phyloP scores from a whole-genome alignment of 495 filamentous ascomycete genomes.

The Lasiosphaeria miniovina region DNA sequence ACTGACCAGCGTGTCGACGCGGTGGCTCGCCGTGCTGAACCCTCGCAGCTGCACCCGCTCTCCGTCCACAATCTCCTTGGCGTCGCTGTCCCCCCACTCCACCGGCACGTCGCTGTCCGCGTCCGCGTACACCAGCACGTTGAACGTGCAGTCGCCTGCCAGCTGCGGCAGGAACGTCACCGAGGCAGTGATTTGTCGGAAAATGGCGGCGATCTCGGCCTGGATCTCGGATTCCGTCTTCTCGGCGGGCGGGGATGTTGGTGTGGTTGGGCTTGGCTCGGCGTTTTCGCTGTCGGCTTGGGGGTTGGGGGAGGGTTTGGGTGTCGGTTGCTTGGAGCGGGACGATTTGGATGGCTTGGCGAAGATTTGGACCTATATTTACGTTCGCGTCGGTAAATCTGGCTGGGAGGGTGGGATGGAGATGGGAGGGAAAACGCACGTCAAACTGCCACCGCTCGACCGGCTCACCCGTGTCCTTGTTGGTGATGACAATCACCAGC shows the following conservation, averaged over 20 bases:
- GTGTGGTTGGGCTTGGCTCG: conserved; percentile 41
- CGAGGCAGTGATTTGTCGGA: conserved; percentile 95
- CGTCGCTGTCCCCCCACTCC: conserved; percentile 98
- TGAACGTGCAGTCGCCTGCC: conserved; percentile 93
- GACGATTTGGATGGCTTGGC: conserved; percentile 48
- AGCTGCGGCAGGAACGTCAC: conserved; percentile 96
- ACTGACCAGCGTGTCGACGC: conserved; percentile 91
- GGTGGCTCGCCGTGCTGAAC: conserved; percentile 90
- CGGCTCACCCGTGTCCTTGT: conserved; percentile 93
- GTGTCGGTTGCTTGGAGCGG: conserved; percentile 38
- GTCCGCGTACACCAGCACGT: conserved; percentile 96
- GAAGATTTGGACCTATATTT: conserved; percentile 64
- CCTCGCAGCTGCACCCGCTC: conserved; percentile 94
- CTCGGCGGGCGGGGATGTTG: conserved; percentile 45
- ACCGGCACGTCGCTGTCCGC: conserved; percentile 95
- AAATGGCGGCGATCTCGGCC: conserved; percentile 89
- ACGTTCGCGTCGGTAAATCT: neutral
- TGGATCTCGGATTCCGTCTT: conserved; percentile 93
- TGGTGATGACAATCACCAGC: conserved; percentile 91
- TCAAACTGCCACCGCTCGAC: conserved; percentile 99
- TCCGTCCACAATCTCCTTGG: conserved; percentile 93
- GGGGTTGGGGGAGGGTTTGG: conserved; percentile 34
- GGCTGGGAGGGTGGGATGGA: neutral
- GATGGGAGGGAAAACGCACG: conserved; percentile 46
- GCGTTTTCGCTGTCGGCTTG: conserved; percentile 32